A percentile compares a stretch with the other conserved stretches of the same genome.
Conservation (phyloP, 1,284 basidiomycete genomes). For the Trichosporon sp. region DNA sequence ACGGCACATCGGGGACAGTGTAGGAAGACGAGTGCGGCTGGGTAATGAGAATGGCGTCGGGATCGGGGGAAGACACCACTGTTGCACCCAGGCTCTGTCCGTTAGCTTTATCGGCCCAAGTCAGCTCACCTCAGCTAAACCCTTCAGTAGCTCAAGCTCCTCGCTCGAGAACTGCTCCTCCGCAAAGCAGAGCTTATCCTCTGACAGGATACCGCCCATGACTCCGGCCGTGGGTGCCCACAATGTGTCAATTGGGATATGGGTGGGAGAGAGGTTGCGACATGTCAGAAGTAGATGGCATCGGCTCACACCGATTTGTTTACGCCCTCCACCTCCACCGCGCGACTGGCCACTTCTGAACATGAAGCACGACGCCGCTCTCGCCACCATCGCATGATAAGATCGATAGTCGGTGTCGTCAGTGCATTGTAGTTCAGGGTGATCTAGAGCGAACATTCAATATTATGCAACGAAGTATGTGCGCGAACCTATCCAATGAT, state of each 20-base stretch:
- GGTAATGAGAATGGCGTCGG: slow-evolving; percentile 5
- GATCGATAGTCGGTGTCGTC: not conserved
- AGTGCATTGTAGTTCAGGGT: not conserved
- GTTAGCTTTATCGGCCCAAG: slow-evolving; percentile 8
- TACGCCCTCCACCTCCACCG: slow-evolving; percentile 2
- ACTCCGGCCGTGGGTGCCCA: not conserved
- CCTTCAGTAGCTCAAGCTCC: not conserved
- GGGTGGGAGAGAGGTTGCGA: not conserved
- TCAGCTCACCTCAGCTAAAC: slow-evolving; percentile 13
- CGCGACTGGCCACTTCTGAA: too few species aligned
- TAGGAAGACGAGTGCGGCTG: slow-evolving; percentile 7
- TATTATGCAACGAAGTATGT: not conserved
- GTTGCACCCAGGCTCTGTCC: slow-evolving; percentile 11
- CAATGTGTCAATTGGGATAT: not conserved
- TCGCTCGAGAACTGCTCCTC: not conserved
- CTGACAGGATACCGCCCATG: slow-evolving; percentile 6
- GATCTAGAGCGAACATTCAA: not conserved
- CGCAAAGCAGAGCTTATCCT: slow-evolving; percentile 5
- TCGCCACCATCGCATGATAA: not conserved
- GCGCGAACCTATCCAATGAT: not conserved
- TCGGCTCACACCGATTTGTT: not conserved
- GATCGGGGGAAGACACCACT: not conserved
- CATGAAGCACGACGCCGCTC: too few species aligned
- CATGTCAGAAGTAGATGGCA: not conserved
- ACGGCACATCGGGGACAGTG: not conserved